phyloP scores from a whole-genome alignment of 1,139 yeast species.

The Blastobotrys capitulatus region DNA sequence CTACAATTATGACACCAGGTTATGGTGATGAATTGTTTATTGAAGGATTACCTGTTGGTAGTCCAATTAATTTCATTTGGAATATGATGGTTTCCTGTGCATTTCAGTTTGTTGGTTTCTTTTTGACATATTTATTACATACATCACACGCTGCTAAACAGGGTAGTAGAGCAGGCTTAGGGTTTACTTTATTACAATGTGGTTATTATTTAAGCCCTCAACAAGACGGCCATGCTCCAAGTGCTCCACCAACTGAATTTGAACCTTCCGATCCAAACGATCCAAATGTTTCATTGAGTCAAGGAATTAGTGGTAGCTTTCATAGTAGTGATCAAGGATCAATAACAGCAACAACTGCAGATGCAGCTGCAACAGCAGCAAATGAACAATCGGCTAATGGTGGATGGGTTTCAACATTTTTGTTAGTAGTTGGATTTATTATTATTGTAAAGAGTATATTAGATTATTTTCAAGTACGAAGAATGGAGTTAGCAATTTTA shows the following conservation, averaged over 20 bases:
- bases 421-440: slow-evolving; percentile 64
- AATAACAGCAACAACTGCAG: slow-evolving; percentile 13
- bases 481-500: slow-evolving; percentile 59
- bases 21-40: slow-evolving; percentile 83
- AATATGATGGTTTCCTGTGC: slow-evolving; percentile 81
- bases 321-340: slow-evolving; percentile 15
- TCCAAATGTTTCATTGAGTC: slow-evolving; percentile 30
- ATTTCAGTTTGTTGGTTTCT: slow-evolving; percentile 90
- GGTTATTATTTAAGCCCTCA: slow-evolving; percentile 70
- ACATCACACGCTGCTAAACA: slow-evolving; percentile 97
- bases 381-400: slow-evolving; percentile 9
- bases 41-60: slow-evolving; percentile 96
- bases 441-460: slow-evolving; percentile 59
- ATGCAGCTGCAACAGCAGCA: slow-evolving; percentile 7
- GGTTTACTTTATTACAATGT: slow-evolving; percentile 72
- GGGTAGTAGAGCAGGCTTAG: slow-evolving; percentile 92
- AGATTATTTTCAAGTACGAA: slow-evolving; percentile 72
- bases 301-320: slow-evolving; percentile 29
- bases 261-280: slow-evolving; percentile 37
- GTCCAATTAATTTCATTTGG: slow-evolving; percentile 82
- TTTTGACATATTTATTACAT: slow-evolving; percentile 82
- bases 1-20: slow-evolving; percentile 77
- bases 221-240: slow-evolving; percentile 30
- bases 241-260: slow-evolving; percentile 39
- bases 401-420: slow-evolving; percentile 43